Conservation (phyloP, 2,329 filamentous ascomycete species). For the Colletotrichum navitas region DNA sequence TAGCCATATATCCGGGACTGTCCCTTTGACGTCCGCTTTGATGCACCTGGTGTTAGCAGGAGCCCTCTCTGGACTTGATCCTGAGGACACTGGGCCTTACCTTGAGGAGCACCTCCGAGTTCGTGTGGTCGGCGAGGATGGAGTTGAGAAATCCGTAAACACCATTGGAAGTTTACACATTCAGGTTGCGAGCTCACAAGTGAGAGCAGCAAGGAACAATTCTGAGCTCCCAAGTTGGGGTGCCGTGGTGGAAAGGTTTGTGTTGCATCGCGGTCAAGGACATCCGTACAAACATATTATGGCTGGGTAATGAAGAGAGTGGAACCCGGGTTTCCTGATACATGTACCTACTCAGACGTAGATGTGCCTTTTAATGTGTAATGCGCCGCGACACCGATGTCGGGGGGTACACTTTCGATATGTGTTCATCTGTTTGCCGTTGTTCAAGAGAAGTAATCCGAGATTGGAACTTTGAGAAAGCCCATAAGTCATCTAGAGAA, state of each 20-base stretch:
- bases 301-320: background rate
- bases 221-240: constrained; percentile 56
- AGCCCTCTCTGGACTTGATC: constrained; percentile 54
- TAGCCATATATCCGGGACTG: constrained; percentile 60
- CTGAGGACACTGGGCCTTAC: constrained; percentile 55
- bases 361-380: constrained; percentile 2
- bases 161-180: constrained; percentile 53
- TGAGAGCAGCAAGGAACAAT: constrained; percentile 50
- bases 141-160: constrained; percentile 45
- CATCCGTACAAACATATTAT: background rate
- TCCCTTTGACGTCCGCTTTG: constrained; percentile 65
- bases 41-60: constrained; percentile 56
- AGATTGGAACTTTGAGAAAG: background rate
- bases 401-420: background rate
- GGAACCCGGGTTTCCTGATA: background rate
- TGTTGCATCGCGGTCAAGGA: constrained; percentile 5
- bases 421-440: background rate
- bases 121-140: constrained; percentile 49
- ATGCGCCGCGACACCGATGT: background rate
- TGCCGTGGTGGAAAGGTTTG: constrained; percentile 43
- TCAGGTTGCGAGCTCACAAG: constrained; percentile 54
- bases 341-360: background rate
- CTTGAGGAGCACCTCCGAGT: constrained; percentile 55
- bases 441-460: background rate
- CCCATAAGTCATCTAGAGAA: too few species aligned